Percentiles rank a stretch among this genome's conserved stretches.
Evolutionary conservation across 2,329 filamentous ascomycete species (phyloP).

Genomic region (Scleromitrula shiraiana): DNA sequence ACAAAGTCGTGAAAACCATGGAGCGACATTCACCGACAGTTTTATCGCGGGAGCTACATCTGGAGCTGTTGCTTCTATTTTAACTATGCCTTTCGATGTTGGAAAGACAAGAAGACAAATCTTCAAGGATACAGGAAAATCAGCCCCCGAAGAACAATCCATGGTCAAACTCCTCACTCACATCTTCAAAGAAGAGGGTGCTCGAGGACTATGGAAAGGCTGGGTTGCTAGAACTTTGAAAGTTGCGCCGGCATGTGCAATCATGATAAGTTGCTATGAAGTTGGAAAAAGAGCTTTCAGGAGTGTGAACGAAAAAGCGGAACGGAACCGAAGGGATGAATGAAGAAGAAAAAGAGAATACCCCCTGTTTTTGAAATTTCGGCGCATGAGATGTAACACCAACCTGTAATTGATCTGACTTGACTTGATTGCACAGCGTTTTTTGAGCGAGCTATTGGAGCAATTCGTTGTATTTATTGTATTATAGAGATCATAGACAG

Average conservation of each 20-base stretch:
- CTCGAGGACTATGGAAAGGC: slow-evolving; percentile 75
- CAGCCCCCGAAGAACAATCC: slow-evolving; percentile 62
- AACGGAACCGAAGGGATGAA: slow-evolving; percentile 19
- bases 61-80: slow-evolving; percentile 74
- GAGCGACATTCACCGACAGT: slow-evolving; percentile 75
- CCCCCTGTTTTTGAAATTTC: not conserved
- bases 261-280: slow-evolving; percentile 99
- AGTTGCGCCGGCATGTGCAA: slow-evolving; percentile 91
- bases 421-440: slow-evolving; percentile 20
- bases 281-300: slow-evolving; percentile 84
- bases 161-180: slow-evolving; percentile 84
- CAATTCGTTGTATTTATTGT: not conserved
- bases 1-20: slow-evolving; percentile 61
- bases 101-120: slow-evolving; percentile 94
- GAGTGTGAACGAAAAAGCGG: slow-evolving; percentile 55
- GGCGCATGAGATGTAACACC: slow-evolving; percentile 2
- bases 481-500: not conserved
- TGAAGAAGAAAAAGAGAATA: slow-evolving; percentile 11
- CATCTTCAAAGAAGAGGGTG: slow-evolving; percentile 81
- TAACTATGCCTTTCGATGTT: slow-evolving; percentile 94
- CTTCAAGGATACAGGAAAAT: slow-evolving; percentile 46
- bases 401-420: no score
- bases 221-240: slow-evolving; percentile 90
- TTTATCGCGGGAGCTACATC: slow-evolving; percentile 80
- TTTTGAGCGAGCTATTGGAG: slow-evolving; percentile 13